phyloP scores from a whole-genome alignment of 805 yeast genomes.

The Teunomyces tritomae region DNA sequence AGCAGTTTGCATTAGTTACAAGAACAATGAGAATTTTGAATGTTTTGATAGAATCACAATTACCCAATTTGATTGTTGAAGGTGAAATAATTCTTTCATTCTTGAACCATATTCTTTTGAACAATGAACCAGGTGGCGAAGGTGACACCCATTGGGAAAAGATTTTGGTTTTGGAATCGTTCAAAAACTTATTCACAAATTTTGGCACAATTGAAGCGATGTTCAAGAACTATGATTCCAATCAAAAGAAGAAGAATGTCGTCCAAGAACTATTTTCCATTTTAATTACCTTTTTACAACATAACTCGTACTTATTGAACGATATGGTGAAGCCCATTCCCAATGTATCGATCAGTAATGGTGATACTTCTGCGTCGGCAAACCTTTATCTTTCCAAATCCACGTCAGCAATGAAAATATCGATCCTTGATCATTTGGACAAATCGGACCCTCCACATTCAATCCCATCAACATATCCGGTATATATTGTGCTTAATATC shows the following conservation, averaged over 20 bases:
- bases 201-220: slow-evolving; percentile 49
- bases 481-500: slow-evolving; percentile 54
- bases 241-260: slow-evolving; percentile 56
- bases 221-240: slow-evolving; percentile 59
- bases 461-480: slow-evolving; percentile 56
- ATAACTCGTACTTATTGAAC: slow-evolving; percentile 17
- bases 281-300: slow-evolving; percentile 19
- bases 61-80: slow-evolving; percentile 66
- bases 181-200: slow-evolving; percentile 57
- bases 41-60: slow-evolving; percentile 55
- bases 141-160: slow-evolving; percentile 58
- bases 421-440: slow-evolving; percentile 74
- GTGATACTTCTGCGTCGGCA: slow-evolving; percentile 10
- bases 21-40: slow-evolving; percentile 72
- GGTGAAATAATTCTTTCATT: slow-evolving; percentile 77
- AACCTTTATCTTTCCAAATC: slow-evolving; percentile 35
- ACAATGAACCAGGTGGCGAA: slow-evolving; percentile 48
- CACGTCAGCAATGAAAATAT: slow-evolving; percentile 47
- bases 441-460: slow-evolving; percentile 71
- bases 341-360: slow-evolving; percentile 6
- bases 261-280: slow-evolving; percentile 51
- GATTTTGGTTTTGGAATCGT: slow-evolving; percentile 70
- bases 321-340: slow-evolving; percentile 20
- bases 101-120: slow-evolving; percentile 67
- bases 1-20: slow-evolving; percentile 66